These are phyloP conservation scores for Lipomyces spencermartinsiae DNA, from an alignment of 805 yeast genomes.

Conservation along the genomic window DNA sequence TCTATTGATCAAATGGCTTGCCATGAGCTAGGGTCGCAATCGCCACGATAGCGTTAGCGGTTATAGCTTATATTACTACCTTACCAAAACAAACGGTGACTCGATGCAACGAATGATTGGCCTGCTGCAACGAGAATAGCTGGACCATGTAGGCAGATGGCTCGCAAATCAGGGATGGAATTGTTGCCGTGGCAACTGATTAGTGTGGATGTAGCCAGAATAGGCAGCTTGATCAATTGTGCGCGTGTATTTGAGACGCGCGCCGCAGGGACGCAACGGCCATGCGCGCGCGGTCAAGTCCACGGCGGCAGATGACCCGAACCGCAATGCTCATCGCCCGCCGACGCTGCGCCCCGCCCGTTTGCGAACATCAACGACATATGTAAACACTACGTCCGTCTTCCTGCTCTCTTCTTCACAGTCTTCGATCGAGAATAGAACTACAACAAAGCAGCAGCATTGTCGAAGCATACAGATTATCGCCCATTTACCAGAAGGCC, in stretches of 20 bases:
- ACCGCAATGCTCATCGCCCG: conserved; percentile 17
- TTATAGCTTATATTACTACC: too few species aligned
- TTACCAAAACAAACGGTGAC: too few species aligned
- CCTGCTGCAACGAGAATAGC: not conserved
- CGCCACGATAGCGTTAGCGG: too few species aligned
- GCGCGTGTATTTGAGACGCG: not conserved
- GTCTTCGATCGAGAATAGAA: not conserved
- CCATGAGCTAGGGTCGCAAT: too few species aligned
- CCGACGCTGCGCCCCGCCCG: conserved; percentile 22
- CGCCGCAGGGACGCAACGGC: not conserved
- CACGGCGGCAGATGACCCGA: not conserved
- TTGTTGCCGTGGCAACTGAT: conserved; percentile 18
- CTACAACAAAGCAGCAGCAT: conserved; percentile 13
- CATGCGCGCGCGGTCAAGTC: not conserved
- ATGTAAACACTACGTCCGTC: not conserved
- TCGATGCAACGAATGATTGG: too few species aligned
- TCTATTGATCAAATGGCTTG: not conserved
- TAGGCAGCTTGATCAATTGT: not conserved
- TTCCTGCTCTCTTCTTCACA: not conserved
- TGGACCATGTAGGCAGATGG: not conserved
- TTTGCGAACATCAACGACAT: conserved; percentile 1
- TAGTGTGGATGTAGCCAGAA: not conserved
- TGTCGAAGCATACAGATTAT: conserved; percentile 4
- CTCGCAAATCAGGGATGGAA: not conserved
- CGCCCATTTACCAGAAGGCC: conserved; percentile 10